Evolutionary conservation across 129 eudicot genomes (phyloP), one percentile per base, ranked within the genome.

Genomic region (Heracleum sosnowskyi): DNA sequence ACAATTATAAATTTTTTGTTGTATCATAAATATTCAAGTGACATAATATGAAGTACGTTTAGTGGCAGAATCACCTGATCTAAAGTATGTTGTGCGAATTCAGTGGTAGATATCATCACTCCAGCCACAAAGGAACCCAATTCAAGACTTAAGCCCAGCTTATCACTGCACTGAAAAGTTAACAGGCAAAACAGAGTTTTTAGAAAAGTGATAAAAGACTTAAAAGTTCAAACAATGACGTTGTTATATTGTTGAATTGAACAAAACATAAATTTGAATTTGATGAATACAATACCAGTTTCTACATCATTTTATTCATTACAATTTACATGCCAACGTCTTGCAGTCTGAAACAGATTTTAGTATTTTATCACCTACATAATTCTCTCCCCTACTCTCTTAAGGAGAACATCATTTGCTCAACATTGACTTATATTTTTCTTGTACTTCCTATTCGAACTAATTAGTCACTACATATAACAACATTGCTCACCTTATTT

Each of bases 91-190:
- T 92, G 92, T 35, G 91, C 95, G 79, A 92, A 87, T 42, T 96
- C 99, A 28, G 99, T 90, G 78, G 97, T 96, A 39, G 99, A 92
- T 76, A 96, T 96, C 99, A 92, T 96, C 20, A 96, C 97, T 71
- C 99, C 99, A 77, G 99, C 99, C 46, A 87, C 95, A 90, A 96
- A 96, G 69, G 99, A 92, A 81, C 99, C 99, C 90, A 96, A 80
- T 80, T 96, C 99, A 55, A 96, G 97, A 86, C 99, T 96, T 39
- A 96, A 88, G 57, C 99, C 99, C 62, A 96, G 93, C 81, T 96
- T 96, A 86, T 96, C 99, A 57, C 99, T 96, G 88, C 97, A 92
- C 99, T 96, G 99, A 74, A 90, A 85, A 22, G 12, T 79, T 77
- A 31, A 49, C 47, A 40, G 66, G 49, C 60, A 72, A 75, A 37